Percentiles rank a stretch among this genome's conserved stretches.
phyloP scores from a whole-genome alignment of 306 rosid species.

The Casuarina cunninghamiana region DNA sequence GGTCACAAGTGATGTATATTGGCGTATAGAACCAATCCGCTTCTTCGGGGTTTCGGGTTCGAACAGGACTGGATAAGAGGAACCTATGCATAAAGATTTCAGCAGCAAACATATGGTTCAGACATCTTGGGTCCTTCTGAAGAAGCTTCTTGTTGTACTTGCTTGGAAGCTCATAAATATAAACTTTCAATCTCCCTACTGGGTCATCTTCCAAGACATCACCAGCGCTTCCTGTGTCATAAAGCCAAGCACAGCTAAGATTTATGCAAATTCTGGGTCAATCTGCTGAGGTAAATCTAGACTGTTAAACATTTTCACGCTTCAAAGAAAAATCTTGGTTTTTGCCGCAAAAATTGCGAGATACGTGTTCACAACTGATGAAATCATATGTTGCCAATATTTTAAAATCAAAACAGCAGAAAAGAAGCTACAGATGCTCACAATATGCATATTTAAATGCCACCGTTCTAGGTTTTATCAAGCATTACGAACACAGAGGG shows the following conservation, averaged over 20 bases:
- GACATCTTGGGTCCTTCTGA: constrained; percentile 96
- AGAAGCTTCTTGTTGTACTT: constrained; percentile 95
- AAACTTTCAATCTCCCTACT: constrained; percentile 95
- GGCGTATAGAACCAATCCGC: constrained; percentile 99
- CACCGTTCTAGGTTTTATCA: neutral
- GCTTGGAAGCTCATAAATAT: constrained; percentile 98
- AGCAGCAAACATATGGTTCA: constrained; percentile 95
- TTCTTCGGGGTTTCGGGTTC: constrained; percentile 96
- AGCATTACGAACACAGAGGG: neutral
- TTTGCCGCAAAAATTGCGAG: neutral
- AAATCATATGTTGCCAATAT: neutral
- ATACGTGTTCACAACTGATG: neutral
- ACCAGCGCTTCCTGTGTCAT: constrained; percentile 91
- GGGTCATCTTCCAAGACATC: constrained; percentile 98
- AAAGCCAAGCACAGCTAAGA: constrained; percentile 20
- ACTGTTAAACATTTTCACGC: neutral
- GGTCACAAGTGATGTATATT: constrained; percentile 91
- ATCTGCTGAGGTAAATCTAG: neutral
- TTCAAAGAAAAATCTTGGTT: neutral
- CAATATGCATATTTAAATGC: neutral
- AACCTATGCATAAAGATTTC: constrained; percentile 98
- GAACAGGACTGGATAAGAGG: constrained; percentile 88
- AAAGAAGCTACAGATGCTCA: neutral
- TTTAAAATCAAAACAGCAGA: neutral
- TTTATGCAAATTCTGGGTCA: constrained; percentile 3